Conservation (phyloP, 352 stramenopile species). For the Pythium monospermum region DNA sequence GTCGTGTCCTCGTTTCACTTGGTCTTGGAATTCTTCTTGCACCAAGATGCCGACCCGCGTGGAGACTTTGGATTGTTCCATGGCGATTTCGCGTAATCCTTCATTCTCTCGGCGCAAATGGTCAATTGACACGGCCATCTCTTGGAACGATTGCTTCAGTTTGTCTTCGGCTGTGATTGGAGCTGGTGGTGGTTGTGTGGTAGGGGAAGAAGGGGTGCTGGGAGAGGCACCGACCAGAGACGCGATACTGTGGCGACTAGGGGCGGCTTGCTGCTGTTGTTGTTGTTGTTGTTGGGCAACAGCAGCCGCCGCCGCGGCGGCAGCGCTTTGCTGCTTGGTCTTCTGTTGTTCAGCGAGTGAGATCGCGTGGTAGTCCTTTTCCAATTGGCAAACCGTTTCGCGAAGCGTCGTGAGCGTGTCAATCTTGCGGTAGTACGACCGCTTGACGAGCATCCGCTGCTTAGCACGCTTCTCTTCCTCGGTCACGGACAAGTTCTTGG, state of each 20-base stretch:
- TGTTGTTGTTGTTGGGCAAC: no score
- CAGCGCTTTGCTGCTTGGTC: neutral
- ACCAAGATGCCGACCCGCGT: conserved; percentile 54
- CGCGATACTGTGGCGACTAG: conserved; percentile 15
- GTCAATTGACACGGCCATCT: conserved; percentile 50
- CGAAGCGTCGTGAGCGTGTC: conserved; percentile 60
- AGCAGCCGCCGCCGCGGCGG: no score
- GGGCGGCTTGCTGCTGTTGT: neutral
- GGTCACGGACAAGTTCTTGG: no score
- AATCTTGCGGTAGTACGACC: conserved; percentile 80
- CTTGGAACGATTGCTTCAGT: conserved; percentile 42
- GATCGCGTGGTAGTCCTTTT: conserved; percentile 39
- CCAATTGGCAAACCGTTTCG: conserved; percentile 37
- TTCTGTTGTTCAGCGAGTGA: conserved; percentile 16
- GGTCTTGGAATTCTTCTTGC: conserved; percentile 49
- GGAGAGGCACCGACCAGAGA: conserved; percentile 9
- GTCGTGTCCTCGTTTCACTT: conserved; percentile 4
- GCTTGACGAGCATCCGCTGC: conserved; percentile 69
- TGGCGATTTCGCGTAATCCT: conserved; percentile 32
- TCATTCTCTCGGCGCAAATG: conserved; percentile 57
- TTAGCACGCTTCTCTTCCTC: conserved; percentile 56
- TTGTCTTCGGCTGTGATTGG: conserved; percentile 35
- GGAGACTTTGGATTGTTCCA: conserved; percentile 53
- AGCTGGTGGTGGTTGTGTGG: no score
- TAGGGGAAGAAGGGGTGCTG: no score